Evolutionary conservation across 2,329 filamentous ascomycete species (phyloP).

Genomic region (Phyllosticta citribraziliensis): DNA sequence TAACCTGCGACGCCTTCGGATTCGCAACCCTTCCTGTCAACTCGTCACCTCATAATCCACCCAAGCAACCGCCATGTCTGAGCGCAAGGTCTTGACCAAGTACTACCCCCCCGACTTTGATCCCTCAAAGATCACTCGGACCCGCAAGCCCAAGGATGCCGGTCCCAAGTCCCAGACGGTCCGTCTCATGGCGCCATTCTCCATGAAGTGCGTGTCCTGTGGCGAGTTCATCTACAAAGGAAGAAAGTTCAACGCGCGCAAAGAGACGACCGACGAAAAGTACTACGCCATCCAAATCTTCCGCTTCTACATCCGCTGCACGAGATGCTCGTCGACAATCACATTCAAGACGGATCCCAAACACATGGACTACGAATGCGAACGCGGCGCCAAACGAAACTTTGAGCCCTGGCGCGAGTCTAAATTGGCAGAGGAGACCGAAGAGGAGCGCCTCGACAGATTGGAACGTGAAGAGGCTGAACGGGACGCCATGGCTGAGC

Average conservation of each 20-base stretch:
- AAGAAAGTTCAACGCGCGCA: conserved; percentile 89
- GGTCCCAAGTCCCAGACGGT: conserved; percentile 80
- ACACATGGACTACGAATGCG: conserved; percentile 78
- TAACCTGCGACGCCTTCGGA: too few species aligned
- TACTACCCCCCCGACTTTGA: conserved; percentile 77
- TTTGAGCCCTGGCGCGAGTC: conserved; percentile 81
- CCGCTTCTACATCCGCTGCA: conserved; percentile 82
- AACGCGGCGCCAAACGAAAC: conserved; percentile 80
- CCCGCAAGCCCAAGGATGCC: conserved; percentile 57
- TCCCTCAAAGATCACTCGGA: conserved; percentile 64
- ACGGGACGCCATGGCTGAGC: conserved; percentile 84
- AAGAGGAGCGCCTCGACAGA: conserved; percentile 77
- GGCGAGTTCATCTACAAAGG: conserved; percentile 87
- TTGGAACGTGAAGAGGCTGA: conserved; percentile 72
- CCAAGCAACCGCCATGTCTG: conserved; percentile 12
- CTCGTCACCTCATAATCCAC: not conserved
- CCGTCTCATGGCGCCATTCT: conserved; percentile 81
- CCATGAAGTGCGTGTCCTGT: conserved; percentile 61
- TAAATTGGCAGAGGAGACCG: conserved; percentile 62
- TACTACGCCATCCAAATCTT: conserved; percentile 85
- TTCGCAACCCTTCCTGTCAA: not conserved
- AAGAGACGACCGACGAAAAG: conserved; percentile 83
- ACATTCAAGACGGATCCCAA: conserved; percentile 93
- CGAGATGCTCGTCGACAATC: conserved; percentile 75
- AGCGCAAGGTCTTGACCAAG: conserved; percentile 26